Evolutionary conservation across 768 basidiomycete genomes (phyloP).

Genomic region (Amanita muscaria): DNA sequence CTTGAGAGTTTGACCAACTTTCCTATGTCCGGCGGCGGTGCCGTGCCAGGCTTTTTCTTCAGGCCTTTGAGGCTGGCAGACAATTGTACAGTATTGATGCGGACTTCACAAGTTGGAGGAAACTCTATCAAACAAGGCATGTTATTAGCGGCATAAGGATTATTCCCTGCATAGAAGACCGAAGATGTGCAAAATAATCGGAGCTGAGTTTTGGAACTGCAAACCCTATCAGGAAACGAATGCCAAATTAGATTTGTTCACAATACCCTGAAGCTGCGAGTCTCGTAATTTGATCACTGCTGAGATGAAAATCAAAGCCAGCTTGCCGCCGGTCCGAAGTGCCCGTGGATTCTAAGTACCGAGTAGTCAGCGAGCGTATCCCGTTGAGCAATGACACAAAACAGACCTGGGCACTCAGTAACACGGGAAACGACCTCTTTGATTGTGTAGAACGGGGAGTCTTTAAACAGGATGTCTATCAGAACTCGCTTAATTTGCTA

Average conservation of each 20-base stretch:
- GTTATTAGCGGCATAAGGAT: slow-evolving; percentile 43
- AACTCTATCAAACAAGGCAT: slow-evolving; percentile 79
- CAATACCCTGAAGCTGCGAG: slow-evolving; percentile 46
- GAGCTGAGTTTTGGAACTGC: slow-evolving; percentile 66
- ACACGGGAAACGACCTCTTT: slow-evolving; percentile 58
- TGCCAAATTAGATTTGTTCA: slow-evolving; percentile 4
- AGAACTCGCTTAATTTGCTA: slow-evolving; percentile 9
- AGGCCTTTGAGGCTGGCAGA: slow-evolving; percentile 78
- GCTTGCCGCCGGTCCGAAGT: slow-evolving; percentile 70
- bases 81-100: slow-evolving; percentile 65
- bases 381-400: too few relatives aligned
- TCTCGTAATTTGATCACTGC: slow-evolving; percentile 52
- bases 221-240: slow-evolving; percentile 8
- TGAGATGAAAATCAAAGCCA: slow-evolving; percentile 55
- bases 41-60: slow-evolving; percentile 93
- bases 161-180: slow-evolving; percentile 49
- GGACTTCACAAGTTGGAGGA: slow-evolving; percentile 85
- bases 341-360: slow-evolving; percentile 56
- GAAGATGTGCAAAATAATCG: slow-evolving; percentile 87
- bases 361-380: too few relatives aligned
- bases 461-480: slow-evolving; percentile 65
- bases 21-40: slow-evolving; percentile 73
- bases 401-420: slow-evolving; percentile 71
- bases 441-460: slow-evolving; percentile 68
- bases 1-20: slow-evolving; percentile 32